Evolutionary conservation across 2,329 filamentous ascomycete species (phyloP).

Genomic region (Aspergillus ruber): DNA sequence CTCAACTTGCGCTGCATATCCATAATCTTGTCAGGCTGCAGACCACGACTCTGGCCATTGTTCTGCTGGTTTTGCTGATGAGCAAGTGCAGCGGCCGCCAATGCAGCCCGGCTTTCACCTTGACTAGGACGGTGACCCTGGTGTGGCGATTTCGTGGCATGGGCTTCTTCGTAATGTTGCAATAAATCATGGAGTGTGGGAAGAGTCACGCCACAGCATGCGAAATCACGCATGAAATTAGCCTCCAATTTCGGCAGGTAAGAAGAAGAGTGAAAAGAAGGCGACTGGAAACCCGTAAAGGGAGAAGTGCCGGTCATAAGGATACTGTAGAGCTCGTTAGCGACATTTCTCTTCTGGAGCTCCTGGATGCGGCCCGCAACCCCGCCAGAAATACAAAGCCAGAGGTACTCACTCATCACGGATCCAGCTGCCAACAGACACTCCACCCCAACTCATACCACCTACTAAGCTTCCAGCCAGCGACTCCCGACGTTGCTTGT

Average conservation of each 20-base stretch:
- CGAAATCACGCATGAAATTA: constrained; percentile 96
- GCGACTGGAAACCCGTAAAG: constrained; percentile 72
- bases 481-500: constrained; percentile 52
- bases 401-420: constrained; percentile 82
- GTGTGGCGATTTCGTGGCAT: constrained; percentile 63
- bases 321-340: constrained; percentile 55
- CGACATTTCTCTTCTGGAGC: constrained; percentile 1
- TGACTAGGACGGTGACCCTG: constrained; percentile 44
- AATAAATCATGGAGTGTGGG: constrained; percentile 90
- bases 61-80: constrained; percentile 46
- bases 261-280: constrained; percentile 92
- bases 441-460: constrained; percentile 94
- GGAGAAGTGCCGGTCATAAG: constrained; percentile 97
- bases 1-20: constrained; percentile 33
- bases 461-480: constrained; percentile 58
- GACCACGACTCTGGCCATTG: constrained; percentile 27
- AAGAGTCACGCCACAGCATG: constrained; percentile 83
- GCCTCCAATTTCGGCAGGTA: constrained; percentile 95
- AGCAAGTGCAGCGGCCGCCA: constrained; percentile 41
- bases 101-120: constrained; percentile 46
- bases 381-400: constrained; percentile 1
- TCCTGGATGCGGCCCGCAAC: constrained; percentile 11
- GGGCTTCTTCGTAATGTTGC: constrained; percentile 93
- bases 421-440: constrained; percentile 95
- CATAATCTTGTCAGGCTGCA: constrained; percentile 28